Conservation (phyloP, 1,284 basidiomycete genomes). For the Papiliotrema flavescens region DNA sequence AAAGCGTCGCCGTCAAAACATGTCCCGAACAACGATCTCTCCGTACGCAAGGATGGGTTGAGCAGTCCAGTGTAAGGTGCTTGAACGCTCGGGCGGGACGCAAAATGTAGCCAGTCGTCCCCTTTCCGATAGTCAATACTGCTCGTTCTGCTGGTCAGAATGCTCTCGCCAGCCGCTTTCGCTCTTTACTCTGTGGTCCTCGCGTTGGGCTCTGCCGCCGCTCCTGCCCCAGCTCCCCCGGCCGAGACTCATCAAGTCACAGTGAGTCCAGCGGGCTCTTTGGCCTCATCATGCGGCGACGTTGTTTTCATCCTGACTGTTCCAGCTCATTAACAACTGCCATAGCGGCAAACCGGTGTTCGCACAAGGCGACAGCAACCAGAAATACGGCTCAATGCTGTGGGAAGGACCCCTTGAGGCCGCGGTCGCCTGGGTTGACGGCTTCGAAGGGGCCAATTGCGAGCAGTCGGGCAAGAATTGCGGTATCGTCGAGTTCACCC, state of each 20-base stretch:
- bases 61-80: too few relatives aligned
- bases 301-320: too few relatives aligned
- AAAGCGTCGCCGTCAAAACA: too few relatives aligned
- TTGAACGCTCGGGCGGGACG: too few relatives aligned
- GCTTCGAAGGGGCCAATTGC: slow-evolving; percentile 6
- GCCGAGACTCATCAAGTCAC: not conserved
- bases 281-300: too few relatives aligned
- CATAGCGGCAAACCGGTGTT: slow-evolving; percentile 14
- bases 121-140: too few relatives aligned
- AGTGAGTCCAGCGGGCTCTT: not conserved
- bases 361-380: not conserved
- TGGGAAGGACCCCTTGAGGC: slow-evolving; percentile 13
- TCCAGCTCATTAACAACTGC: slow-evolving; percentile 20
- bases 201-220: not conserved
- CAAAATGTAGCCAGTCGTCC: too few relatives aligned
- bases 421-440: slow-evolving; percentile 18
- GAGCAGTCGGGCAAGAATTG: slow-evolving; percentile 15
- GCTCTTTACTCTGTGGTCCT: not conserved
- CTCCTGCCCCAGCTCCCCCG: not conserved
- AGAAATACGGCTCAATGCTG: slow-evolving; percentile 1
- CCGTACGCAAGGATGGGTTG: too few relatives aligned
- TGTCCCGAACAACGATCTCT: too few relatives aligned
- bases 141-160: not conserved
- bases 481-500: slow-evolving; percentile 22
- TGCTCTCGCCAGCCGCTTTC: not conserved